A percentile compares a stretch with the other conserved stretches of the same genome.
Evolutionary conservation across 805 yeast species (phyloP).

Genomic region (Dipodascus geniculatus): DNA sequence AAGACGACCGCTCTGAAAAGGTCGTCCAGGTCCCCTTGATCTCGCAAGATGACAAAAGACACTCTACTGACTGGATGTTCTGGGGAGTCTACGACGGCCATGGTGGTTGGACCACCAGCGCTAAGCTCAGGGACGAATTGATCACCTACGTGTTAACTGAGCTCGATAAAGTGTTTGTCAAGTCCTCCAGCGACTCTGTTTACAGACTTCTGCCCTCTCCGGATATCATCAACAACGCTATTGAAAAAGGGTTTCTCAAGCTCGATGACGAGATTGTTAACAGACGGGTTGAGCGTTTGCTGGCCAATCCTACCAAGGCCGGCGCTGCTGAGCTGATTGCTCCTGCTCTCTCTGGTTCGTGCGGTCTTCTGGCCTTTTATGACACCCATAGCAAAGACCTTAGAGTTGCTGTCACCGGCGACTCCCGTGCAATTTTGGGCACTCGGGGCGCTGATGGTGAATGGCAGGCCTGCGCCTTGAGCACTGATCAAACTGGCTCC

Average conservation of each 20-base stretch:
- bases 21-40: slow-evolving; percentile 48
- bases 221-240: slow-evolving; percentile 65
- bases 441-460: slow-evolving; percentile 40
- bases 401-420: slow-evolving; percentile 93
- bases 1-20: slow-evolving; percentile 84
- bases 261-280: slow-evolving; percentile 81
- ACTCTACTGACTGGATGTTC: slow-evolving; percentile 72
- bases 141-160: slow-evolving; percentile 69
- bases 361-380: slow-evolving; percentile 80
- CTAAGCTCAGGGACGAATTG: slow-evolving; percentile 70
- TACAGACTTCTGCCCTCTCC: slow-evolving; percentile 52
- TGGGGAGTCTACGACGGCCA: slow-evolving; percentile 97
- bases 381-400: slow-evolving; percentile 62
- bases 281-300: slow-evolving; percentile 55
- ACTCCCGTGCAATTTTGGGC: slow-evolving; percentile 85
- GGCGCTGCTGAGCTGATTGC: slow-evolving; percentile 61
- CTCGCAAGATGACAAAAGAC: slow-evolving; percentile 28
- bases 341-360: slow-evolving; percentile 93
- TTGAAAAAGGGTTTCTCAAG: slow-evolving; percentile 66
- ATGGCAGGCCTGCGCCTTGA: slow-evolving; percentile 82
- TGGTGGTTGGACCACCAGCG: slow-evolving; percentile 89
- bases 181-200: slow-evolving; percentile 34
- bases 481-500: slow-evolving; percentile 90
- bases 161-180: slow-evolving; percentile 45
- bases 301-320: slow-evolving; percentile 51